phyloP scores from a whole-genome alignment of 1,284 basidiomycete species.

The Pterula multifida region DNA sequence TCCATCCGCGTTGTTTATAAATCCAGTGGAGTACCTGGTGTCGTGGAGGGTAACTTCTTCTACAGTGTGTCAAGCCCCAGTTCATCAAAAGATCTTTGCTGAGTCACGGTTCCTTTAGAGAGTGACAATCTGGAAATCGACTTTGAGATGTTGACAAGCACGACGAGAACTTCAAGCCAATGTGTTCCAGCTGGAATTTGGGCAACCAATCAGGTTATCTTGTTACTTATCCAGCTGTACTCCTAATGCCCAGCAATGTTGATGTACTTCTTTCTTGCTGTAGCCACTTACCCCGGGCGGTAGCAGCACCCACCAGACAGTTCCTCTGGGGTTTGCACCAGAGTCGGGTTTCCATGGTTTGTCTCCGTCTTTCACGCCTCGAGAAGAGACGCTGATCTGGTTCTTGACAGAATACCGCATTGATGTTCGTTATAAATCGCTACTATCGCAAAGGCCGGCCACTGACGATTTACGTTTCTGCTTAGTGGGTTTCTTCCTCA shows the following conservation, averaged over 20 bases:
- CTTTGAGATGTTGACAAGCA: conserved; percentile 22
- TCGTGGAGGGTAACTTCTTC: conserved; percentile 24
- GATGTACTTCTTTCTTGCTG: not conserved
- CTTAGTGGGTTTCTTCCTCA: conserved; percentile 17
- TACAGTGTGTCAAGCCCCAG: conserved; percentile 16
- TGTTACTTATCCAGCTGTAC: not conserved
- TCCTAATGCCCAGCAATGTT: not conserved
- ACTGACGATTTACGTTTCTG: conserved; percentile 2
- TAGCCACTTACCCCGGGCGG: conserved; percentile 14
- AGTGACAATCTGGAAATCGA: conserved; percentile 21
- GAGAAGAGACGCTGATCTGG: not conserved
- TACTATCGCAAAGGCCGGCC: not conserved
- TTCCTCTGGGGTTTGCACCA: conserved; percentile 21
- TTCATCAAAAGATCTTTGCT: not conserved
- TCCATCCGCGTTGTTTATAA: conserved; percentile 22
- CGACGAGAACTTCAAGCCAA: conserved; percentile 13
- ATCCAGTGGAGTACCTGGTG: conserved; percentile 19
- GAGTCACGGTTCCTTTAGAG: conserved; percentile 8
- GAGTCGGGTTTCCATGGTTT: conserved; percentile 20
- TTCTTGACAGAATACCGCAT: conserved; percentile 20
- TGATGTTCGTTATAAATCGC: conserved; percentile 15
- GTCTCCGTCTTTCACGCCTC: conserved; percentile 3
- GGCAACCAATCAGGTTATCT: conserved; percentile 23
- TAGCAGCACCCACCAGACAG: conserved; percentile 12
- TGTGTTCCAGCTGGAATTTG: conserved; percentile 21